Conservation (phyloP, 495 filamentous ascomycete genomes). For the Letharia lupina region DNA sequence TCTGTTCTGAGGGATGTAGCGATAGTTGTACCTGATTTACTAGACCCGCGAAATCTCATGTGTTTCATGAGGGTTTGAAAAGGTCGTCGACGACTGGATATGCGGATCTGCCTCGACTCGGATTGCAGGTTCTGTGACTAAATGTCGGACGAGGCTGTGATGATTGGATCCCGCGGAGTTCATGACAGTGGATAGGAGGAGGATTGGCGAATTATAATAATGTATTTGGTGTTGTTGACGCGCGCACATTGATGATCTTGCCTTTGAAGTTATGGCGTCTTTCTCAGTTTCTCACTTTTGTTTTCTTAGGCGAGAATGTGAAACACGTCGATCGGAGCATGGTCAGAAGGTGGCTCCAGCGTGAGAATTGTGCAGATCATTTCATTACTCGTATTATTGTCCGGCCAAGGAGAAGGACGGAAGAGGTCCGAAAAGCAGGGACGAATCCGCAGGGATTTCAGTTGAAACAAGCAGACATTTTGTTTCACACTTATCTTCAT, state of each 20-base stretch:
- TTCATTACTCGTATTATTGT: neutral
- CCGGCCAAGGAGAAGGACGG: neutral
- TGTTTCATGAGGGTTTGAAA: conserved; percentile 1
- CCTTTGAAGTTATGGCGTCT: neutral
- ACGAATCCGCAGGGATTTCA: neutral
- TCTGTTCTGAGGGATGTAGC: neutral
- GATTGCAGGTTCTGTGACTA: neutral
- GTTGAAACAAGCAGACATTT: neutral
- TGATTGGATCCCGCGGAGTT: neutral
- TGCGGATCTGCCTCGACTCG: neutral
- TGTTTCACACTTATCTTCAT: conserved; percentile 7
- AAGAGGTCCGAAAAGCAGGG: neutral
- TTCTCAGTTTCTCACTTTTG: neutral
- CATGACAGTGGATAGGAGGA: neutral
- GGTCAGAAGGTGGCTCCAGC: neutral
- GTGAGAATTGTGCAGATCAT: neutral
- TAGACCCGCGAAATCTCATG: neutral
- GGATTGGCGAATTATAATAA: too few relatives aligned
- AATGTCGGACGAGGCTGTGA: neutral
- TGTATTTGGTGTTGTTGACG: neutral
- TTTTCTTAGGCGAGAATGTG: neutral
- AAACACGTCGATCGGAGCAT: neutral
- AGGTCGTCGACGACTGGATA: neutral
- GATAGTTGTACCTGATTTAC: neutral
- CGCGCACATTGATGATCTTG: neutral